Base-by-base conservation (phyloP, 2,329 filamentous ascomycete genomes). In the Dactylellina cionopaga region DNA sequence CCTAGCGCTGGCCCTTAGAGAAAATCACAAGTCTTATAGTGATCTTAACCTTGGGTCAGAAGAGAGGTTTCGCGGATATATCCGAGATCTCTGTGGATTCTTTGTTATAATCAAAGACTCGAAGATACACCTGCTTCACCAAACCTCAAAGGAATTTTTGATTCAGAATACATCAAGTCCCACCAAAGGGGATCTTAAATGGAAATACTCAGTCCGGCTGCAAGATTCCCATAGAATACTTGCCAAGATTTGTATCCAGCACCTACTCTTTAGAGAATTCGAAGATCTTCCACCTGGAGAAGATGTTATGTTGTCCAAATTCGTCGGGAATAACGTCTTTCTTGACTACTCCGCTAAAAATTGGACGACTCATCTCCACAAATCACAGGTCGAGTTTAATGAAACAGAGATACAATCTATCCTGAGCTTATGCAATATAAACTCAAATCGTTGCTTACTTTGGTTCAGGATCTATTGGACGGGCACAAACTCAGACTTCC, bases 111-210 rank as follows among this genome's bases (percentile, higher is more conserved):
- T 74, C 22, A 31, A 25, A 19, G 41, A 74, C 37, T 63, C 55
- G n/a, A 70, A 33, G 10, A 74, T 82, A 3, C 82, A 80, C 70
- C 75, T 82, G 4, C 74, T 82, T 29, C 81, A 82, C 31, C 80
- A 74, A 55, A 74, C 70, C n/a, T 37, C 64, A 13, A 39, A 46
- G 17, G 70, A 74, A 31, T 74, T 74, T 31, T 22, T 74, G 10
- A 6, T 54, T 17, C 49, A 51, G 46, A 39, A 49, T 54, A 51
- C 60, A 68, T 13, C 25, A 60, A 9, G 35, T 69, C 10, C 69
- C 9, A 19, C 13, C 33, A 1, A 58, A 5, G 4, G 10, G 13
- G 25, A 35, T 41, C 22, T 25, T 31, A 35, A 25, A 13, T 55
- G 51, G 51, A n/a, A 43, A 31, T 7, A 43, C 19, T 51, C 58